Conservation (phyloP, 2,329 filamentous ascomycete genomes). For the Cladophialophora yegresii region DNA sequence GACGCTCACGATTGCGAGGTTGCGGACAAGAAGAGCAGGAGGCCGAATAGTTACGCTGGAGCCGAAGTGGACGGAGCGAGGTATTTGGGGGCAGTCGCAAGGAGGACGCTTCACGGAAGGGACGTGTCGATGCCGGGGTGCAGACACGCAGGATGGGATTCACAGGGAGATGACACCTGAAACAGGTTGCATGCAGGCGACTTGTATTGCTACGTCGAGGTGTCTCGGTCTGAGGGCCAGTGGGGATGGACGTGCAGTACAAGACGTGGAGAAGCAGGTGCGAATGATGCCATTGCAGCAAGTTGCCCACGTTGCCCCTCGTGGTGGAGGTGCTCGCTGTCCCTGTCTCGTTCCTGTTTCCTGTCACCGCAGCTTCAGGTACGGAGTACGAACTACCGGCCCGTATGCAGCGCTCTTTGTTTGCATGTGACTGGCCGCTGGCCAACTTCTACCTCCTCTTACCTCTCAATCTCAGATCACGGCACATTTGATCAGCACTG, state of each 20-base stretch:
- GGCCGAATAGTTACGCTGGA: slow-evolving; percentile 3
- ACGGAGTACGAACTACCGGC: no score
- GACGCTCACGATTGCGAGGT: neutral
- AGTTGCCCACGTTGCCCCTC: neutral
- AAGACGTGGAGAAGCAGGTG: neutral
- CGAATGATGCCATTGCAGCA: neutral
- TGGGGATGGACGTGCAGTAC: neutral
- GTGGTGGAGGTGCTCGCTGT: no score
- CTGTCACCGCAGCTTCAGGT: slow-evolving; percentile 2
- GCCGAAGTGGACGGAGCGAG: slow-evolving; percentile 9
- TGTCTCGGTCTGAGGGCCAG: neutral
- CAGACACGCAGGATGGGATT: neutral
- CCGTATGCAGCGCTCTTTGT: neutral
- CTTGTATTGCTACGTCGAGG: neutral
- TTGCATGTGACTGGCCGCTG: neutral
- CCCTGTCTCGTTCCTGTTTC: neutral
- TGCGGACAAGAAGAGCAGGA: neutral
- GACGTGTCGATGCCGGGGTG: neutral
- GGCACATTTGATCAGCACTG: neutral
- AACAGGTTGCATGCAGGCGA: neutral
- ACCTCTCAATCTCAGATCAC: neutral
- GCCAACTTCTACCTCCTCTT: neutral
- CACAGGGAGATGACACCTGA: neutral
- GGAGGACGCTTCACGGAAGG: neutral
- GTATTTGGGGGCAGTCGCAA: slow-evolving; percentile 2